Base-by-base conservation (phyloP, 2,329 filamentous ascomycete species). In the Podosphaera fusca region DNA sequence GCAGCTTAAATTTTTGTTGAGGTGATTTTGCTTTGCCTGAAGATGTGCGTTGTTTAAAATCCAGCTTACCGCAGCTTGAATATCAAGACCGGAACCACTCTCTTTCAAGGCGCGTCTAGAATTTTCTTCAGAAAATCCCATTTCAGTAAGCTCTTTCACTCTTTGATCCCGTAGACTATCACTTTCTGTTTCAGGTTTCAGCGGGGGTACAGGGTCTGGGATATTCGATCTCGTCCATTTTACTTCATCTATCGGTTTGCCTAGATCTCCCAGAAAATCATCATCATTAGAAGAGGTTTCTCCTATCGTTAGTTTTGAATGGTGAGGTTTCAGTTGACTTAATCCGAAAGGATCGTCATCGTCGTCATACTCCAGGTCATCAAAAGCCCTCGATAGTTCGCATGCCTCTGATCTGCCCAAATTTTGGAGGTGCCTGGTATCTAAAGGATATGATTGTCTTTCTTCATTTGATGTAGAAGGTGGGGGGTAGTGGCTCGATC, bases 301-400 rank as follows among this genome's bases (percentile, higher is more conserved):
- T 33, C 66, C 64, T 42, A 4, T 42, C 3, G 3, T 12, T 30
- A 61, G 57, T 30, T 67, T 62, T 30, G 67, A 35, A 64, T 50
- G 57, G 31, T 56, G 61, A 35, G 55, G 70, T 65, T 70, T 61
- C 64, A 87, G 67, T 61, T 83, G 73, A 59, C 75, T 82, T 40
- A 95, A 72, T 0, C 87, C 90, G 67, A 96, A 95, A 1, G 88
- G 87, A 66, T 95, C 87, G 66, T 94, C 87, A 63, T 90, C 83
- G 35, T 78, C 74, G 10, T 68, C 71, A 60, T 81, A 70, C 0
- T 63, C 67, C 42, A 29, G 12, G n/a, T 52, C 61, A 14, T 58
- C 61, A 14, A 60, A 54, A 52, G 50, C 45, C 3, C 65, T 50
- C 33, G 70, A 66, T 56, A 70, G 63, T 31, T 65, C 69, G 79